Base-by-base conservation (phyloP, 208 protist genomes). In the Herpetomonas tarakana region DNA sequence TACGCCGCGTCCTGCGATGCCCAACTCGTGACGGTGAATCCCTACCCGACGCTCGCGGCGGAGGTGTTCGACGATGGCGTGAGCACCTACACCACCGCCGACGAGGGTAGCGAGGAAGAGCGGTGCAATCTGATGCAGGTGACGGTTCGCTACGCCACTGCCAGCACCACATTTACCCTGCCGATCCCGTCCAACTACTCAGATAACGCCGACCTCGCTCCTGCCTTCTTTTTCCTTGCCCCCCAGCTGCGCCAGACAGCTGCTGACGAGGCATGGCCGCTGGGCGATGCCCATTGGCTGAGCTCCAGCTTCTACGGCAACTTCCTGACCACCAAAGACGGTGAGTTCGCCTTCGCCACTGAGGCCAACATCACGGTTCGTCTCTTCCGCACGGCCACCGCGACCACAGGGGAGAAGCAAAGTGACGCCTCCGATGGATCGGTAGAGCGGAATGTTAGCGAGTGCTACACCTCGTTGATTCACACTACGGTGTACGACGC, bases 191-290 rank as follows among this genome's bases (percentile, higher is more conserved):
- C 44, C 19, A 22, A 46, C 35, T 41, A 41, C 35, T 41, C 35
- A 18, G 35, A 41, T 6, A 41, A 41, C 24, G 3, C 4, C 2
- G 41, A 31, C 9, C 3, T 62, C 4, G 3, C 50, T 18, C 58
- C 58, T 26, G 50, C 46, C 47, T 44, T 62, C 22, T 62, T 62
- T 30, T 52, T 47, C 16, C 38, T 61, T 3, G n/a, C 39, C 28
- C 50, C 31, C 9, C 47, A 45, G 46, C 50, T 27, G 22, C 12
- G 7, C 7, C 28, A 52, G 27, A 6, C 46, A 38, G 14, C 38
- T 18, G 56, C 24, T 16, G 49, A 61, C 21, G 58, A 21, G 3
- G 47, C 2, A 3, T 7, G 16, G 3, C 30, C 27, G 41, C 31
- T 29, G 24, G 11, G 44, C 3, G 4, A 7, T 26, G 0, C 49